Conservation (phyloP, 2,329 filamentous ascomycete genomes). For the Microdochium trichocladiopsis region DNA sequence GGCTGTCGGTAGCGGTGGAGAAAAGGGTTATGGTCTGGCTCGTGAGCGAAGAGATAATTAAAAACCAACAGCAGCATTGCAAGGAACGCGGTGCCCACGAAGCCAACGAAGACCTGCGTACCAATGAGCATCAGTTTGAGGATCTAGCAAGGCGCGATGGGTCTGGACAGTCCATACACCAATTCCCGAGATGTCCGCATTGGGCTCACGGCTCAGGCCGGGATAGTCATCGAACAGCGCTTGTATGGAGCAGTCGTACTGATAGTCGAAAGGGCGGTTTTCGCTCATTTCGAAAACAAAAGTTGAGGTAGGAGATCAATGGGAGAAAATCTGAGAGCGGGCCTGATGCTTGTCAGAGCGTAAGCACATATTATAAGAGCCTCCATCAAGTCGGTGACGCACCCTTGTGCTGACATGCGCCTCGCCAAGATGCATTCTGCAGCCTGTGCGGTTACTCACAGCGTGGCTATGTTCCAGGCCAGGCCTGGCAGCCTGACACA, state of each 20-base stretch:
- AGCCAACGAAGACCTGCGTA: neutral
- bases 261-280: neutral
- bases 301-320: no score
- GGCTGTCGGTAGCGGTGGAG: neutral
- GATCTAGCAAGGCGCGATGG: neutral
- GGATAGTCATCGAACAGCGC: neutral
- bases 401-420: no score
- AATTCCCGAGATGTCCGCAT: neutral
- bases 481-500: no score
- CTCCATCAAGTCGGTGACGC: no score
- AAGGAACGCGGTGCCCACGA: neutral
- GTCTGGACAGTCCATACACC: neutral
- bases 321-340: no score
- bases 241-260: neutral
- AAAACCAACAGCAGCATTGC: neutral
- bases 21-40: neutral
- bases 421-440: no score
- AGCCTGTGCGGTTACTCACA: no score
- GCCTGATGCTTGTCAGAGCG: no score
- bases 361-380: no score
- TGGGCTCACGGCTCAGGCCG: neutral
- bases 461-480: no score
- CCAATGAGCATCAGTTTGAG: neutral
- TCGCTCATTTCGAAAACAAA: no score
- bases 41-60: neutral